Evolutionary conservation across 371 early-diverging fungal genomes (phyloP), one percentile per base, ranked within the genome.

Genomic region (Mortierella sp.): DNA sequence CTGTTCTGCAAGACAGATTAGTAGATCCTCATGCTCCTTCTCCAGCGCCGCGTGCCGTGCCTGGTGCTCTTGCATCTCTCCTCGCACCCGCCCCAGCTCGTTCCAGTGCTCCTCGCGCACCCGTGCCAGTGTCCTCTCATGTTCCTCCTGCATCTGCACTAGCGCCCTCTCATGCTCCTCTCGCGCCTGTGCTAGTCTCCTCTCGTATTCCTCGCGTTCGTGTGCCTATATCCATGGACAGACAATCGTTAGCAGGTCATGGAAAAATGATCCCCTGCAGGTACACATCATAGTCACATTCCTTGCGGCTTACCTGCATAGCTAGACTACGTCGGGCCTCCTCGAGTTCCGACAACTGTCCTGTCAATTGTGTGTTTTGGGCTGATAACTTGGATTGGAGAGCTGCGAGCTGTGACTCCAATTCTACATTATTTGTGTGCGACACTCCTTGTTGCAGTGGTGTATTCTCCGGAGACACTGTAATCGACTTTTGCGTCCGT

Each of bases 1-100:
- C 49, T 81, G 82, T 50, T 81, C 82, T 8, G 80, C 96, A 79
- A 97, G 80, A 56, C 90, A 92, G 27, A 95, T 91, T 52, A 97
- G 81, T 54, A 97, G 67, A 70, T 98, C 98, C 63, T 97, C 96
- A 64, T 94, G 94, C 68, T 96, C 96, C 62, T 90, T 89, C 69
- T 92, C 91, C 50, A 94, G 31, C 12, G 80, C 74, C 3, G 60
- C 78, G 29, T 82, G 63, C 54, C 80, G 82, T 6, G 54, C 68
- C 57, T 80, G 76, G 17, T 82, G 78, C 37, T 61, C 80, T 13
- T 60, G 71, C 2, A 82, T 44, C 44, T 77, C 71, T 3, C 74
- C 46, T 34, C 86, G 81, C 40, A 90, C 49, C 16, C 53, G 61
- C 6, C 70, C 60, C 17, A 82, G 43, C 24, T 63, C 57, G 3